Conservation (phyloP, 2,329 filamentous ascomycete genomes). For the Chrysosphaeria jannelii region DNA sequence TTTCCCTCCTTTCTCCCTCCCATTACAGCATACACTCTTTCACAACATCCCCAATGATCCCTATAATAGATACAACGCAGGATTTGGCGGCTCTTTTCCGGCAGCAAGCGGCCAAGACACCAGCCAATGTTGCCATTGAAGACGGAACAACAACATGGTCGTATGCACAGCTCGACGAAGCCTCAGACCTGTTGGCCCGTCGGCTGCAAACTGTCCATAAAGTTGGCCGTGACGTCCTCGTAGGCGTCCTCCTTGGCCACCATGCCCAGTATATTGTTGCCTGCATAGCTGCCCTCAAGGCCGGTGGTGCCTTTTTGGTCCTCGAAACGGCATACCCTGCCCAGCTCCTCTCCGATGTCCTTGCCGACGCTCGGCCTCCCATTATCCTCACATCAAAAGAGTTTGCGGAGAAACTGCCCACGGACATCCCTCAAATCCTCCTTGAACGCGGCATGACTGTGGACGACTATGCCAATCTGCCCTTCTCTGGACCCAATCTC, state of each 20-base stretch:
- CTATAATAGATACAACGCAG: conserved; percentile 39
- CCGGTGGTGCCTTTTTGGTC: conserved; percentile 53
- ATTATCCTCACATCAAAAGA: conserved; percentile 38
- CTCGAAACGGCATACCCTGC: conserved; percentile 54
- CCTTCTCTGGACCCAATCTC: conserved; percentile 4
- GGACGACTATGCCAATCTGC: background rate
- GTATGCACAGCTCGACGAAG: conserved; percentile 39
- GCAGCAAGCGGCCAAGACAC: conserved; percentile 35
- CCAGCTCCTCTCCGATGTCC: conserved; percentile 41
- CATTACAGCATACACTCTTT: background rate
- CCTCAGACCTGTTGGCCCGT: conserved; percentile 31
- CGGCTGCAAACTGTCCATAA: conserved; percentile 29
- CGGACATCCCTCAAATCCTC: conserved; percentile 28
- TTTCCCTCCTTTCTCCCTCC: background rate
- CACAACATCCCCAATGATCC: conserved; percentile 17
- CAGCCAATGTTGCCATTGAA: conserved; percentile 39
- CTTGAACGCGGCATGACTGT: conserved; percentile 17
- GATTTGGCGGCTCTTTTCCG: conserved; percentile 44
- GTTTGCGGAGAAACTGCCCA: conserved; percentile 34
- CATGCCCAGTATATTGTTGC: conserved; percentile 56
- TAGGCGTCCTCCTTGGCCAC: conserved; percentile 45
- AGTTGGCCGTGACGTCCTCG: conserved; percentile 41
- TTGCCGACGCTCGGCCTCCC: conserved; percentile 41
- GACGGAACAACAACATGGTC: conserved; percentile 37
- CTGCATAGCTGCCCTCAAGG: conserved; percentile 46